These are phyloP conservation scores for Suillus weaverae DNA, from an alignment of 768 basidiomycete species.

Conservation along the genomic window DNA sequence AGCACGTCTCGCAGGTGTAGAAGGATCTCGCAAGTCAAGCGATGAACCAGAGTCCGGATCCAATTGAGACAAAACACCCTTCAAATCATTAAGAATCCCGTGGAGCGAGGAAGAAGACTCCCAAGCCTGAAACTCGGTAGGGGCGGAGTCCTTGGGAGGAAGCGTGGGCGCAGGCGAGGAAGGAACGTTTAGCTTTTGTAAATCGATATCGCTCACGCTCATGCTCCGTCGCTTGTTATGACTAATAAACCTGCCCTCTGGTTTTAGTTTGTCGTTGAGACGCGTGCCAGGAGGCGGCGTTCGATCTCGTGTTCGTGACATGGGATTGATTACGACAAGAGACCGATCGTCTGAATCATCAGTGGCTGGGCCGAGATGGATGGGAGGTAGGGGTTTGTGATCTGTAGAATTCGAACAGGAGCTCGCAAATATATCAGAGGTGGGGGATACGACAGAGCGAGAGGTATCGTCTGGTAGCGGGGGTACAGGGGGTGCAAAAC, in stretches of 20 bases:
- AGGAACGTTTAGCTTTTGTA: slow-evolving; percentile 44
- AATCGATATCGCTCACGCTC: slow-evolving; percentile 69
- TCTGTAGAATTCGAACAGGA: slow-evolving; percentile 34
- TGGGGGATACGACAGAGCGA: slow-evolving; percentile 43
- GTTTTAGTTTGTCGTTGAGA: slow-evolving; percentile 25
- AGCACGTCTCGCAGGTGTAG: slow-evolving; percentile 51
- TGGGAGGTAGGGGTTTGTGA: slow-evolving; percentile 67
- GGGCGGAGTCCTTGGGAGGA: slow-evolving; percentile 29
- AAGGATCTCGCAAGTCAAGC: slow-evolving; percentile 68
- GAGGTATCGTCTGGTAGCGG: slow-evolving; percentile 48
- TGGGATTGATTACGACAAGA: slow-evolving; percentile 55
- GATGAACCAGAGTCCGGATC: slow-evolving; percentile 52
- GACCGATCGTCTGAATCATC: slow-evolving; percentile 54
- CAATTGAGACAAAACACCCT: slow-evolving; percentile 67
- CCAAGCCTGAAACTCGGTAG: slow-evolving; percentile 36
- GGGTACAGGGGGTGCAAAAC: slow-evolving; percentile 42
- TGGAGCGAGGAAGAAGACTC: slow-evolving; percentile 46
- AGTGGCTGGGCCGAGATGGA: slow-evolving; percentile 40
- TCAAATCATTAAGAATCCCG: slow-evolving; percentile 71
- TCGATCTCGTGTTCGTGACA: slow-evolving; percentile 39
- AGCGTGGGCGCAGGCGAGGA: slow-evolving; percentile 39
- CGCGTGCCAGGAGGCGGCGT: slow-evolving; percentile 32
- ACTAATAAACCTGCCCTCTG: slow-evolving; percentile 30
- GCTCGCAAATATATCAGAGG: slow-evolving; percentile 51
- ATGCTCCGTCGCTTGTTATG: slow-evolving; percentile 63